phyloP scores from a whole-genome alignment of 352 stramenopile genomes.

The Globisporangium acanthophoron region DNA sequence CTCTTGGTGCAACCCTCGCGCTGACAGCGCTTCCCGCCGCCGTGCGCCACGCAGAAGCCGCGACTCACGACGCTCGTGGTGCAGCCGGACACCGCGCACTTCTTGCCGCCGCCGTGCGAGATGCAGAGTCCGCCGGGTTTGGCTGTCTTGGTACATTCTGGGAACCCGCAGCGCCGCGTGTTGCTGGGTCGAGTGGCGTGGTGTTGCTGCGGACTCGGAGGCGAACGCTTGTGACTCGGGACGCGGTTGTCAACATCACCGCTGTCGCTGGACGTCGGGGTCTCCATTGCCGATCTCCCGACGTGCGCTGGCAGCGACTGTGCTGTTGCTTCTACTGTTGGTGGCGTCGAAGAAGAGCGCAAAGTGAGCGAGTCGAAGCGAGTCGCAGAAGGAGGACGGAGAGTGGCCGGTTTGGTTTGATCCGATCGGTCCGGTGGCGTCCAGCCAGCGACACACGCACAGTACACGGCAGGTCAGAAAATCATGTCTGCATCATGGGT shows the following conservation, averaged over 20 bases:
- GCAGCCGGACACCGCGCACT: slow-evolving; percentile 28
- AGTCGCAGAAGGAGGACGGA: neutral
- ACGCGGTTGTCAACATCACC: too few species aligned
- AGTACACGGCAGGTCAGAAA: neutral
- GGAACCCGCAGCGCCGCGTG: slow-evolving; percentile 25
- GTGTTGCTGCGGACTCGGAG: neutral
- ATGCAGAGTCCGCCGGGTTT: slow-evolving; percentile 59
- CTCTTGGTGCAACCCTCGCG: slow-evolving; percentile 27
- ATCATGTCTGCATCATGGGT: slow-evolving; percentile 2
- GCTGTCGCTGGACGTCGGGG: neutral
- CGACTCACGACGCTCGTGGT: slow-evolving; percentile 37
- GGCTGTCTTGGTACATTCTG: slow-evolving; percentile 29
- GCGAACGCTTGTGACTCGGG: too few species aligned
- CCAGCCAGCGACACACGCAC: neutral
- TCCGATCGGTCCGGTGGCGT: neutral
- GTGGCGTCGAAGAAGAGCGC: neutral
- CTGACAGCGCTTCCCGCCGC: slow-evolving; percentile 41
- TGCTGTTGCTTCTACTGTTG: too few species aligned
- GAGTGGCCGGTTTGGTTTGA: neutral
- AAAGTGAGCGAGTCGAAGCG: neutral
- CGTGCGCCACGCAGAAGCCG: slow-evolving; percentile 42
- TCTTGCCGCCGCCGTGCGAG: slow-evolving; percentile 59
- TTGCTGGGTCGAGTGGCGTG: neutral
- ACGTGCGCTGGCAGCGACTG: neutral
- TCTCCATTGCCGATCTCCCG: neutral